Conservation (phyloP, 2,329 filamentous ascomycete species). For the Cladosporium sp. region DNA sequence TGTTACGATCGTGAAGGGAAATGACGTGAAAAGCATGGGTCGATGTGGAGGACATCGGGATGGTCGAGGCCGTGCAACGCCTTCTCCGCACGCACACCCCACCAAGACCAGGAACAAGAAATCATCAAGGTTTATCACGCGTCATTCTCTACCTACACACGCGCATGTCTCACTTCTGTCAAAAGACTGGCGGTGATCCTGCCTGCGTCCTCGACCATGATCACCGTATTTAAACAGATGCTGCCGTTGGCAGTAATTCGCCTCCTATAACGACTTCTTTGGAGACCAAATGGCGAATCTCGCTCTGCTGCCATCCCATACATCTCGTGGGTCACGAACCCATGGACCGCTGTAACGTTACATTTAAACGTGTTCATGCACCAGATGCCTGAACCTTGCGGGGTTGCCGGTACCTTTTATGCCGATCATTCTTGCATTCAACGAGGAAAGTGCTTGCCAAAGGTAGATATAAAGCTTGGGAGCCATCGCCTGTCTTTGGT, state of each 20-base stretch:
- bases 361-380: neutral
- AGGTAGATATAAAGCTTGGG: neutral
- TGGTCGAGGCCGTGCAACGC: slow-evolving; percentile 1
- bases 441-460: neutral
- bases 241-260: neutral
- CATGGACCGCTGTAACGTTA: neutral
- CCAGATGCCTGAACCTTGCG: neutral
- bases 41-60: slow-evolving; percentile 10
- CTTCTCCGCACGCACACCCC: neutral
- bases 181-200: neutral
- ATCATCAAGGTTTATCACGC: neutral
- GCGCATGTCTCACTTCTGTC: neutral
- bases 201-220: neutral
- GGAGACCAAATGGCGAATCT: neutral
- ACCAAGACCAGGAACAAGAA: slow-evolving; percentile 5
- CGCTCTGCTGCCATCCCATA: neutral
- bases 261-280: neutral
- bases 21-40: neutral
- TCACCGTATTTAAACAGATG: neutral
- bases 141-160: neutral
- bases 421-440: neutral
- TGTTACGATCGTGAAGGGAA: neutral
- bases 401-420: neutral
- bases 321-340: neutral
- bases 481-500: neutral